Percentiles rank a stretch among this genome's conserved stretches.
phyloP scores from a whole-genome alignment of 1,284 basidiomycete genomes.

The Ganoderma lingzhi region DNA sequence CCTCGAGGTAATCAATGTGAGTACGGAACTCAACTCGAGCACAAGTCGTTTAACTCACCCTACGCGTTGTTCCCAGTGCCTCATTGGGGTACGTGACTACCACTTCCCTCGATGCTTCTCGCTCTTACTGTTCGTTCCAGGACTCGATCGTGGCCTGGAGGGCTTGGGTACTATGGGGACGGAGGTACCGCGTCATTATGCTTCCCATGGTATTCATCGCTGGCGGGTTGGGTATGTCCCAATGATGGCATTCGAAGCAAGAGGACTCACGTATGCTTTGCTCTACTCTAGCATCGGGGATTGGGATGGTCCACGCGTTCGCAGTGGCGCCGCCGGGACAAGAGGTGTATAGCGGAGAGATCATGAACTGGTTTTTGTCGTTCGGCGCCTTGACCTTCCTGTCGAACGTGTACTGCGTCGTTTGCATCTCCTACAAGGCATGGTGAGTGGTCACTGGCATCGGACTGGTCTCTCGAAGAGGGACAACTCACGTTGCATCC shows the following conservation, averaged over 20 bases:
- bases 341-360: not conserved
- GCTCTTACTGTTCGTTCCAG: not conserved
- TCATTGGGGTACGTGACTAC: not conserved
- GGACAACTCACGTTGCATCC: not conserved
- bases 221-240: not conserved
- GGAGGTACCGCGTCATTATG: not conserved
- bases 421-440: constrained; percentile 5
- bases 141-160: not conserved
- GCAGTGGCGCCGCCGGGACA: not conserved
- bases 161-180: not conserved
- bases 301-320: constrained; percentile 15
- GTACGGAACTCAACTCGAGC: not conserved
- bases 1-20: not conserved
- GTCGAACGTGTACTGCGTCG: constrained; percentile 10
- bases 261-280: not conserved
- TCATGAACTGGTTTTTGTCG: constrained; percentile 10
- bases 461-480: not conserved
- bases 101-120: not conserved
- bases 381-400: constrained; percentile 4
- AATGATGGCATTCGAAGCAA: not conserved
- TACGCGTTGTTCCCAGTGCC: not conserved
- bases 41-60: not conserved
- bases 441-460: not conserved
- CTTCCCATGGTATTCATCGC: not conserved
- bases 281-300: constrained; percentile 4